Conservation (phyloP, 1,284 basidiomycete genomes). For the Pterulicium gracile region DNA sequence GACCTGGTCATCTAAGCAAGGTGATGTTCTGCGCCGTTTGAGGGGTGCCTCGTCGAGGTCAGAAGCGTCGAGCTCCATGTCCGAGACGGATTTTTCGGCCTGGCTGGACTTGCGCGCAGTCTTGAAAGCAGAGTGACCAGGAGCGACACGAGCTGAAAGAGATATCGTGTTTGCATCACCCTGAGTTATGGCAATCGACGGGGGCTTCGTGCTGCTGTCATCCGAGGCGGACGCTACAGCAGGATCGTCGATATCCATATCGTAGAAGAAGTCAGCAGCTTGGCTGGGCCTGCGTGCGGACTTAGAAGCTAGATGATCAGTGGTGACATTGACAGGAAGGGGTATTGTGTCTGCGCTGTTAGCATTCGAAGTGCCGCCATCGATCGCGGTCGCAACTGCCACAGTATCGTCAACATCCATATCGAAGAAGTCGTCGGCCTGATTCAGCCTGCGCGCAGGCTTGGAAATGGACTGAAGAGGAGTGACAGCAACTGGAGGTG, state of each 20-base stretch:
- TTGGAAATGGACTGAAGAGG: neutral
- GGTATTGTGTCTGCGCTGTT: neutral
- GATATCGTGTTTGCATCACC: neutral
- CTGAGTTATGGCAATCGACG: neutral
- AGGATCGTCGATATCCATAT: too few relatives aligned
- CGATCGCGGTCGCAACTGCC: neutral
- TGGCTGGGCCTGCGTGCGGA: too few relatives aligned
- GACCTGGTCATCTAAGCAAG: neutral
- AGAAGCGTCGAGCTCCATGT: too few relatives aligned
- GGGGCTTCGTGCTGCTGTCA: neutral
- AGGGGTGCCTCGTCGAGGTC: too few relatives aligned
- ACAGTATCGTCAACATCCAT: neutral
- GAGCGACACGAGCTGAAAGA: neutral
- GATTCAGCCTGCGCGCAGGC: neutral
- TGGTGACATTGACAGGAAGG: too few relatives aligned
- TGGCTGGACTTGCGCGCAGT: neutral
- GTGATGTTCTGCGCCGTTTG: neutral
- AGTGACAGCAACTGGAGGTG: neutral
- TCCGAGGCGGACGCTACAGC: too few relatives aligned
- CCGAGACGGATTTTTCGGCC: too few relatives aligned
- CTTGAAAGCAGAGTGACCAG: neutral
- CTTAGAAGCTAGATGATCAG: neutral
- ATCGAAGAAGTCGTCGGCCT: neutral
- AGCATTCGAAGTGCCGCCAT: neutral
- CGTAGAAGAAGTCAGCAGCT: too few relatives aligned